Conservation (phyloP, 257 asterid species). For the Lycium ferocissimum region DNA sequence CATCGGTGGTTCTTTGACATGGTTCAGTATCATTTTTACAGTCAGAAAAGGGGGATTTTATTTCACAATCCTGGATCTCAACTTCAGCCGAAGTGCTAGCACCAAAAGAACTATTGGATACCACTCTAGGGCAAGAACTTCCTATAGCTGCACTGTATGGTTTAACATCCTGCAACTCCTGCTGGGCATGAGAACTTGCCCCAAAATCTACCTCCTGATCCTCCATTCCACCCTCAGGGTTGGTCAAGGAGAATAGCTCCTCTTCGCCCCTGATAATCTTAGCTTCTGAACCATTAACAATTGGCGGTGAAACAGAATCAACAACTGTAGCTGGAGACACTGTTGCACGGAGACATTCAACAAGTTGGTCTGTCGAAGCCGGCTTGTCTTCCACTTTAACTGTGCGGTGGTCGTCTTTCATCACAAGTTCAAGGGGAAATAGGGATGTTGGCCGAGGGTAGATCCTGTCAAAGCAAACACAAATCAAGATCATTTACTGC, state of each 20-base stretch:
- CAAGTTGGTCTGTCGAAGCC: slow-evolving; percentile 40
- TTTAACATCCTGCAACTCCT: slow-evolving; percentile 43
- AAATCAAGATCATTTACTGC: background rate
- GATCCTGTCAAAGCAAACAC: slow-evolving; percentile 52
- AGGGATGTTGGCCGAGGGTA: slow-evolving; percentile 67
- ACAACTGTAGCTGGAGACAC: slow-evolving; percentile 38
- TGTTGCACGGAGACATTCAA: slow-evolving; percentile 43
- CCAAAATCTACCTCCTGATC: slow-evolving; percentile 44
- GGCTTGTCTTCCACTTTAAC: slow-evolving; percentile 47
- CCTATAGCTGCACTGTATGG: slow-evolving; percentile 35
- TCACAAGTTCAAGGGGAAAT: slow-evolving; percentile 55
- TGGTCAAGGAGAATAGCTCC: slow-evolving; percentile 33
- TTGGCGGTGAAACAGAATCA: slow-evolving; percentile 43
- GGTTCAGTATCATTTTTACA: slow-evolving; percentile 44
- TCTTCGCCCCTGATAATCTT: slow-evolving; percentile 38
- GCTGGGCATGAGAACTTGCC: slow-evolving; percentile 40
- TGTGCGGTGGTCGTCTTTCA: slow-evolving; percentile 44
- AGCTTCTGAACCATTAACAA: slow-evolving; percentile 37
- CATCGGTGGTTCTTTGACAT: slow-evolving; percentile 29
- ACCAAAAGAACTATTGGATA: slow-evolving; percentile 25
- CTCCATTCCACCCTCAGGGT: slow-evolving; percentile 40
- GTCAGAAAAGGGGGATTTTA: slow-evolving; percentile 37
- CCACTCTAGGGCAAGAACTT: slow-evolving; percentile 38
- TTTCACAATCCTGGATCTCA: slow-evolving; percentile 25
- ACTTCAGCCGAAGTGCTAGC: slow-evolving; percentile 12